Evolutionary conservation across 1,139 yeast genomes (phyloP), one percentile per base, ranked within the genome.

Genomic region (Candida sanyaensis): DNA sequence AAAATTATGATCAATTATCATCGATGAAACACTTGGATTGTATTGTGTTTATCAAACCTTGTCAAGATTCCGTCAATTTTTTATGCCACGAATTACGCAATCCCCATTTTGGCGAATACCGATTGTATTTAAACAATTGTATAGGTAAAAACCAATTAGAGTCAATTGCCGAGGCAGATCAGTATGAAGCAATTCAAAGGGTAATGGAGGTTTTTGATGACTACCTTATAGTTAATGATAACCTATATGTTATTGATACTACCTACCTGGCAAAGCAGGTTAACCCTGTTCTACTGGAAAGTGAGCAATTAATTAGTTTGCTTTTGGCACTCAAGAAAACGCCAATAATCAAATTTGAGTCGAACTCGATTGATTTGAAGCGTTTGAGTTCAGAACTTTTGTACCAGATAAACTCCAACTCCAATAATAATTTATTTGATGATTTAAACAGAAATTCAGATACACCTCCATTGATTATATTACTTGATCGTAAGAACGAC

Each of bases 181-280:
- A 89, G 61, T 77, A 83, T 58, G 99, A 92, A 61, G 82, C 83
- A 6, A 88, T 95, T 7, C 70, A 78, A 5, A 81, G 80, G 52
- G 91, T 93, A 2, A 81, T 86, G 33, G 99, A 93, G 62, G 63
- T 91, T 42, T 93, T 90, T 61, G 89, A 86, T 55, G 98, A 93
- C 64, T 92, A 86, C 63, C 75, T 81, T 52, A 84, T 88, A 6
- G 71, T 91, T 46, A 90, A 90, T 63, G 75, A 75, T 50, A 87
- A 88, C 58, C 67, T 93, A 41, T 92, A 80, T 62, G 49, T 57
- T n/a, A 51, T 62, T 13, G 45, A 50, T 12, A 24, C 41, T 6
- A n/a, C 30, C 5, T 10, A 27, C 6, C 32, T 21, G 24, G 21
- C 24, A 23, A 3, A 30, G 2, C 41, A 42, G 31, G 45, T 54